Evolutionary conservation across 2,329 filamentous ascomycete species (phyloP).

Genomic region (Cordyceps cicadae): DNA sequence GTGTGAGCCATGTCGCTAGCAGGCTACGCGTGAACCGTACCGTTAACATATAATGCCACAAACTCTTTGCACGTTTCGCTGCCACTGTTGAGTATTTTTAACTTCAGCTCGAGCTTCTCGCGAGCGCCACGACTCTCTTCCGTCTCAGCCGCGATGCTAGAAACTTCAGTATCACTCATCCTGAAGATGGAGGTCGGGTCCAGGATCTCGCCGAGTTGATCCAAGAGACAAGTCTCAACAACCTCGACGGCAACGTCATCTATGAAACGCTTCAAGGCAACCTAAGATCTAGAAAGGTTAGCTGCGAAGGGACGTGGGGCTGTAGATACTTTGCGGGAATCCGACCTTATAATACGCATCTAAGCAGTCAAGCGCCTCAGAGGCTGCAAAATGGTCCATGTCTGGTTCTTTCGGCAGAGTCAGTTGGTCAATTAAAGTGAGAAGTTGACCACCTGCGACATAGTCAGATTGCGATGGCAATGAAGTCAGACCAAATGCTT

Average conservation of each 20-base stretch:
- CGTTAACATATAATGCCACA: background rate
- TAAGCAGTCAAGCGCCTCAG: conserved; percentile 29
- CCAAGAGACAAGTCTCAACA: conserved; percentile 17
- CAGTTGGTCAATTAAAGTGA: background rate
- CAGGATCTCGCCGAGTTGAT: conserved; percentile 16
- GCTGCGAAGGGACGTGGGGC: background rate
- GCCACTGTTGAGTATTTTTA: background rate
- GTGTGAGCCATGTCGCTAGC: background rate
- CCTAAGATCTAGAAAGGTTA: conserved; percentile 8
- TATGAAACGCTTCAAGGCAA: conserved; percentile 16
- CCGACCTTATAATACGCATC: conserved; percentile 34
- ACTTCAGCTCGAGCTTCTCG: background rate
- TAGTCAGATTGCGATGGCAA: background rate
- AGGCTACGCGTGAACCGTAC: background rate
- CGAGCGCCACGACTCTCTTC: background rate
- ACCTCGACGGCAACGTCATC: conserved; percentile 20
- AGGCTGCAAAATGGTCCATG: conserved; percentile 23
- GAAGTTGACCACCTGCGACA: background rate
- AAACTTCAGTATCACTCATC: conserved; percentile 16
- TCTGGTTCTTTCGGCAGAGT: conserved; percentile 13
- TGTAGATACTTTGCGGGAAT: background rate
- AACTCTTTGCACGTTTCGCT: conserved; percentile 1
- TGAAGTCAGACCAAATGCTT: background rate
- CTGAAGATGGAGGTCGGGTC: conserved; percentile 14
- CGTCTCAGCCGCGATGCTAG: conserved; percentile 17